Evolutionary conservation across 23 red algal genomes (phyloP), one percentile per base, ranked within the genome.

Genomic region (Gracilaria vermiculophylla): DNA sequence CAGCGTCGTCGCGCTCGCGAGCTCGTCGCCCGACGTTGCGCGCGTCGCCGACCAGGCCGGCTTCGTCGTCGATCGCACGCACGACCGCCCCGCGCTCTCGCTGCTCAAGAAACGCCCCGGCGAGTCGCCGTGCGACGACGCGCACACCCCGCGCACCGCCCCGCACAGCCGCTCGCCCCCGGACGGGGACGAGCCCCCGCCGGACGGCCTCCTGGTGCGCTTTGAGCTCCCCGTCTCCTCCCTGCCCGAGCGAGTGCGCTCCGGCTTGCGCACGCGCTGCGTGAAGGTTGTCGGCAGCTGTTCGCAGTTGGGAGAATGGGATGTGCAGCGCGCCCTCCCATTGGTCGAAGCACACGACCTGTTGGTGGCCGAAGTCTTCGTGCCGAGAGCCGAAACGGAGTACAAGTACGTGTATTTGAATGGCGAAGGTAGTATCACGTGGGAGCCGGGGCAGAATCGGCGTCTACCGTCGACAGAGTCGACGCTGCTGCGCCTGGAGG

Each of bases 371-470:
- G 64, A 70, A n/a, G 9, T 70, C 9, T 43, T 70, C 1, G 15
- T 41, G 2, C 14, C 7, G 33, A 42, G 15, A n/a, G 33, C 5
- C 9, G 35, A 70, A 17, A 43, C 33, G 3, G 33, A 70, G 13
- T 70, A 70, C 64, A 70, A 70, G 34, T 70, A 70, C 64, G 64
- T 70, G 64, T 70, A 10, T 43, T 32, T 70, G 10, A 27, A 23
- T 43, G 64, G 1, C 7, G 29, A 13, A 3, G 34, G 64, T 19
- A 23, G n/a, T 41, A 23, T 70, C 2, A 5, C 16, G 34, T 70
- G 64, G 64, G 64, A 70, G 42, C 34, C 16, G 3, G 64, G 64
- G 2, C 34, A 41, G 0, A 70, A 70, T 41, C 16, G 64, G 15
- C n/a, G 33, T 43, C 16, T 70, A 6, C 8, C 64, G 1, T 24